Percentiles rank a stretch among this genome's conserved stretches.
Evolutionary conservation across 2,329 filamentous ascomycete species (phyloP).

Genomic region (Cladosporium sp.): DNA sequence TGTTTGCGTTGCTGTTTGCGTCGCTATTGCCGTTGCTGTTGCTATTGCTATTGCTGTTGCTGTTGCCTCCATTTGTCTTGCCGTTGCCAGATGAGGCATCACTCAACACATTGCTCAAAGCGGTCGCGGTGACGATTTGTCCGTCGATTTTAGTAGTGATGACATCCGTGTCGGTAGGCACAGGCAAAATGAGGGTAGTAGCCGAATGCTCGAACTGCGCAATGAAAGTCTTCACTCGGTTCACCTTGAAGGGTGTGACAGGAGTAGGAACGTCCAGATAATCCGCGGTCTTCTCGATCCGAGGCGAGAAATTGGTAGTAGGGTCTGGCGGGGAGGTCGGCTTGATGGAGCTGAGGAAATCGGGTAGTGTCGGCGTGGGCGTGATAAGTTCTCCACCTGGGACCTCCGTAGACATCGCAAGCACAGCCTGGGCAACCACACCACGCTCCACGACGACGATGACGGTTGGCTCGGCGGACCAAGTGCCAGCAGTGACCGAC

Average conservation of each 20-base stretch:
- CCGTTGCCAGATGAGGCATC: background rate
- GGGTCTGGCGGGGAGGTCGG: background rate
- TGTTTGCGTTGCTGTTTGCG: background rate
- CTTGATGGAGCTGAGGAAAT: slow-evolving; percentile 16
- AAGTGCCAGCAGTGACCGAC: slow-evolving; percentile 35
- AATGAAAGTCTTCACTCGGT: slow-evolving; percentile 18
- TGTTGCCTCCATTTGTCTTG: background rate
- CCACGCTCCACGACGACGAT: slow-evolving; percentile 44
- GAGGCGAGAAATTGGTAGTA: slow-evolving; percentile 4
- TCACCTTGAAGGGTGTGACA: background rate
- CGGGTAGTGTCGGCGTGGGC: slow-evolving; percentile 29
- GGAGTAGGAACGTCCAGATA: slow-evolving; percentile 1
- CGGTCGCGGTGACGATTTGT: slow-evolving; percentile 23
- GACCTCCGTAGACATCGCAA: slow-evolving; percentile 20
- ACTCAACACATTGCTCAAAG: slow-evolving; percentile 14
- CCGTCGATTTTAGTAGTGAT: slow-evolving; percentile 27
- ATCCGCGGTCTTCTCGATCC: slow-evolving; percentile 14
- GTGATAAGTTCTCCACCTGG: slow-evolving; percentile 23
- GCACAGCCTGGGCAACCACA: slow-evolving; percentile 31
- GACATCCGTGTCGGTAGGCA: slow-evolving; percentile 20
- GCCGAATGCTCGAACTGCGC: slow-evolving; percentile 30
- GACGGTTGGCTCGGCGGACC: slow-evolving; percentile 44
- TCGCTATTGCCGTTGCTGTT: background rate
- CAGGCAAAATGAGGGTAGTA: slow-evolving; percentile 24
- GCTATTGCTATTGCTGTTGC: background rate